Evolutionary conservation across 441 rosid genomes (phyloP).

Genomic region (Gossypium gossypioides): DNA sequence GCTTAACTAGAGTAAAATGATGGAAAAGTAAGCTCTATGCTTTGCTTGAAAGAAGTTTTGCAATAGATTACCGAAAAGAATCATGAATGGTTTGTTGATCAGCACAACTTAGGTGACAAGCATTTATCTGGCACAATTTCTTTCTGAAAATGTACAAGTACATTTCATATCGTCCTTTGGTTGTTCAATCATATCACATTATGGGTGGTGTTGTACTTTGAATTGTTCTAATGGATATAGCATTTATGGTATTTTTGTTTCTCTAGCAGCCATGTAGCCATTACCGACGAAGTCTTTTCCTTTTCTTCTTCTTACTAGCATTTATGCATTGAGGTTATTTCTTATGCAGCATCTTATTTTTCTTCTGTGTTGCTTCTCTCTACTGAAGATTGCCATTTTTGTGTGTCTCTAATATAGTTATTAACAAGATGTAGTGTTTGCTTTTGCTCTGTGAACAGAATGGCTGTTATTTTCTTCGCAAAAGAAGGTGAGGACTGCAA

Average conservation of each 20-base stretch:
- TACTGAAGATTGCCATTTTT: neutral
- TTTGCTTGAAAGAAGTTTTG: neutral
- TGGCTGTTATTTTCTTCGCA: conserved; percentile 68
- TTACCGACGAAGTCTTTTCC: neutral
- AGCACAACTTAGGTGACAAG: neutral
- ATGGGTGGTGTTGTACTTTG: neutral
- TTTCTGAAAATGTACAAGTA: neutral
- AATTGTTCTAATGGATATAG: neutral
- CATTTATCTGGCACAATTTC: neutral
- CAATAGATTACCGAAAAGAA: neutral
- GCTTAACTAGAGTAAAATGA: neutral
- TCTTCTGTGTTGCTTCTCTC: neutral
- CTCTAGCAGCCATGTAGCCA: neutral
- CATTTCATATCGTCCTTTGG: neutral
- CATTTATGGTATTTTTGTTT: neutral
- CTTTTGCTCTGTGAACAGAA: conserved; percentile 34
- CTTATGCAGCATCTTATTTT: neutral
- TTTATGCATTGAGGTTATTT: neutral
- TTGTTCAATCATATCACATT: neutral
- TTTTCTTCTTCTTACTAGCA: neutral
- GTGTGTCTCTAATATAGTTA: neutral
- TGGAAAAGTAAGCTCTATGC: neutral
- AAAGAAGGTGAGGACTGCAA: conserved; percentile 68
- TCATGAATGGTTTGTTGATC: neutral
- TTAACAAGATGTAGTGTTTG: neutral